Base-by-base conservation (phyloP, 1,284 basidiomycete species). In the Papiliotrema terrestris region DNA sequence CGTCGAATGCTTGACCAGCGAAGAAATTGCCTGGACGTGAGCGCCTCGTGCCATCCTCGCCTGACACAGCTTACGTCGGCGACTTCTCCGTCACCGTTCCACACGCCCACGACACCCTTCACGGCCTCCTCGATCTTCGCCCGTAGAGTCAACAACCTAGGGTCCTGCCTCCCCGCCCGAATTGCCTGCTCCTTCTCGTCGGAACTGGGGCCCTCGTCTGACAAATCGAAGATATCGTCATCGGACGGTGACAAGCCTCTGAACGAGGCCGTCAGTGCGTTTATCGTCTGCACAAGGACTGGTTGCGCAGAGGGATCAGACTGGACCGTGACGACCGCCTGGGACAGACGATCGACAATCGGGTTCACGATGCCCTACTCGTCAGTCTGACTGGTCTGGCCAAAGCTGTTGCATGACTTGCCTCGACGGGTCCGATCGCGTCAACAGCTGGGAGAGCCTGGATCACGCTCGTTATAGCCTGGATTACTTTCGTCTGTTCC, bases 381-480 rank as follows among this genome's bases (percentile, higher is more conserved):
- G n/a, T 57, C 43, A 57, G 53, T 52, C 2, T 2, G 9, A 3
- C n/a, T 19, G 3, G n/a, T 11, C 8, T 17, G 15, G 20, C 11
- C 3, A 35, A 8, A 32, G 29, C 29, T 32, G 36, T 35, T 8
- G 13, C 2, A 22, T 17, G 42, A 67, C 78, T 54, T 48, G 87
- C 87, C 73, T 89, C 84, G n/a, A 92, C 80, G 0, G 89, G 87
- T 1, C 84, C 81, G 25, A 93, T 85, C 51, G 84, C 88, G 49
- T 91, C 86, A 20, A 78, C 76, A 0, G 89, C 85, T 0, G 87
- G 84, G 49, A 95, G 72, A 0, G 91, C 91, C 66, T 94, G 89
- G 44, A 94, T 88, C 1, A 95, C 89, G 57, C 89, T 92, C 1
- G 89, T 85, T 55, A 95, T 92, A 0, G 86, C 89, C 71, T 94